Evolutionary conservation across 164 flowering plant species (phyloP).

Genomic region (Piper longum): DNA sequence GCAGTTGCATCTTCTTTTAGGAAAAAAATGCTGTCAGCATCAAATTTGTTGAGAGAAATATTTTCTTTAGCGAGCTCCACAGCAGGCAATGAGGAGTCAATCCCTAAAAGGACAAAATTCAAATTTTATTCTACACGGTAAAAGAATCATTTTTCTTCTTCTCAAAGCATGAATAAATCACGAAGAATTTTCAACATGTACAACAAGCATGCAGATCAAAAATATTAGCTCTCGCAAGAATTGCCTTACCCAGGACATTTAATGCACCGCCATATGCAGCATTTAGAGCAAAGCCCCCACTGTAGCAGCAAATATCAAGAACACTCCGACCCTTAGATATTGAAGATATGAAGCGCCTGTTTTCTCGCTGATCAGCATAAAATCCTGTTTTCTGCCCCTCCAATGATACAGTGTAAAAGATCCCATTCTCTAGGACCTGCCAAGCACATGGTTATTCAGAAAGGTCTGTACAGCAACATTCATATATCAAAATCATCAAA

Average conservation of each 20-base stretch:
- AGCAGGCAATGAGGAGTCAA: conserved; percentile 75
- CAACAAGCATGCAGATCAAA: neutral
- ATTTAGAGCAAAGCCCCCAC: conserved; percentile 94
- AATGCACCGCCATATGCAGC: conserved; percentile 77
- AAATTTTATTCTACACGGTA: neutral
- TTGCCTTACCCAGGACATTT: conserved; percentile 49
- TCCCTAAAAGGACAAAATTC: conserved; percentile 28
- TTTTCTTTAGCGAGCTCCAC: conserved; percentile 84
- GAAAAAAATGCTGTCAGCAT: conserved; percentile 50
- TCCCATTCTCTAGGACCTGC: conserved; percentile 80
- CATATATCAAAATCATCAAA: no score
- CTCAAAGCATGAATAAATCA: neutral
- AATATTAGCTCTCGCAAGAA: neutral
- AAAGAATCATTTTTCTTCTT: neutral
- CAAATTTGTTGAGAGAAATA: conserved; percentile 52
- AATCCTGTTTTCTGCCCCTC: conserved; percentile 97
- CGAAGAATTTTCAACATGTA: neutral
- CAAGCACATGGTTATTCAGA: neutral
- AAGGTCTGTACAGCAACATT: neutral
- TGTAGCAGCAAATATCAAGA: conserved; percentile 89
- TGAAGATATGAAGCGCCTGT: conserved; percentile 60
- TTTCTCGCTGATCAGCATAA: conserved; percentile 98
- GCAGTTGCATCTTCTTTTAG: conserved; percentile 55
- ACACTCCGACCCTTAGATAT: conserved; percentile 59
- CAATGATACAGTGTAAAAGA: conserved; percentile 53